Evolutionary conservation across 1,284 basidiomycete species (phyloP), one percentile per base, ranked within the genome.

Genomic region (Apiotrichum domesticum): DNA sequence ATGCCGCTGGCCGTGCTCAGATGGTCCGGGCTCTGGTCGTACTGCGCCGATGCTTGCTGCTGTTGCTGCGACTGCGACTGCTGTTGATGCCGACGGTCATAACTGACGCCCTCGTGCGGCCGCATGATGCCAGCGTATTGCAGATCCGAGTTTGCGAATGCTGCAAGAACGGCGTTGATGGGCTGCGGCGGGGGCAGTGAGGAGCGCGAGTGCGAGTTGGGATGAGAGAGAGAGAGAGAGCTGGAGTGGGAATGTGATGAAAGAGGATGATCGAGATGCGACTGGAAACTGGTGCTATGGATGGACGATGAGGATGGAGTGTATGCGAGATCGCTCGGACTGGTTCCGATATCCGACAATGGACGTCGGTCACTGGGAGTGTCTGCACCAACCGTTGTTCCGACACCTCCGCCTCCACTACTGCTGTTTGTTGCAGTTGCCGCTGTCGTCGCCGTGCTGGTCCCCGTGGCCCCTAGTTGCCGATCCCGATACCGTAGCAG

Each of bases 41-140:
- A 46, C 29, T 46, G 45, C 34, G 45, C 41, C 21, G 21, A 21
- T 21, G 21, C 21, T 21, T 21, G 21, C 21, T 21, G 21, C 21
- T 21, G 21, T 21, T 21, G 21, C 21, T 21, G 21, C 21, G 21
- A 21, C 21, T 21, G 21, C 21, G 21, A 21, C 21, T 21, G 21
- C 21, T 21, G 21, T 21, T 21, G 21, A 21, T 21, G 21, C 33
- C 40, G 35, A 2, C 48, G 47, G 42, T 55, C 47, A 10, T 49
- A 49, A 15, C 34, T 39, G 35, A 39, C 35, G 8, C 47, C 47
- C 35, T 49, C 47, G 47, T 49, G 39, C 3, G 59, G 59, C n/a
- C 51, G 44, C 53, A 61, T 55, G 35, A 58, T 61, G 34, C 59
- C 59, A 3, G 59, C 46, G 48, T 61, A 58, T 51, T 56, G 56